Evolutionary conservation across 352 stramenopile genomes (phyloP), one percentile per base, ranked within the genome.

Genomic region (Phytophthora multivora): DNA sequence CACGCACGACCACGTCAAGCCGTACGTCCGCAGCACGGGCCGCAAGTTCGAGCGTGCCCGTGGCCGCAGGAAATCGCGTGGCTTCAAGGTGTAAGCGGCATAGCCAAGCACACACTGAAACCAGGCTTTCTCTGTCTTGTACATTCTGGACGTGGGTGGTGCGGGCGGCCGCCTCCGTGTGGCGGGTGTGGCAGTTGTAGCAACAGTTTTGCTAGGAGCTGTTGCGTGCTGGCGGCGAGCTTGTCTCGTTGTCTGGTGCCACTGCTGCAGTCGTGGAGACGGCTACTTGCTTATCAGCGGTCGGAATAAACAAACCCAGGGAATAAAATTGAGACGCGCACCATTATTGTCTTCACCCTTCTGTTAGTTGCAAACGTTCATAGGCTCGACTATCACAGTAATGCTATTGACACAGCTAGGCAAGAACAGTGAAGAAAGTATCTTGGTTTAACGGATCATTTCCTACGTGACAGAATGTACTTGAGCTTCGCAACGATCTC

Each of bases 31-130:
- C 78, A 97, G 86, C 69, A 99, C 98, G 77, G 98, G 98, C 76
- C 92, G 97, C 86, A 99, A 99, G 88, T 99, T 99, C 88, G 98
- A 99, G 86, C 96, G 89, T 63, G 98, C 98, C 67, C 97, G 98
- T 98, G 97, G 97, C 93, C 97, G 97, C 83, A 97, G 98, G 96
- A 95, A 95, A 75, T 98, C 91, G 76, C 91, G 94, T 91, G 97
- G 98, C 75, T 99, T 99, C 96, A 99, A 99, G 96, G 95, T 99
- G 66, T 99, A 99, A 98, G 77, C 70, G 51, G 61, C 42, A 21
- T 72, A 65, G 65, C 55, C 40, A 45, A 51, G 16, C 48, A 53
- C 55, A 72, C 56, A 50, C 58, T 72, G 69, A 74, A 50, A 71
- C 65, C 65, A 72, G 59, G 60, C 51, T 50, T 77, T 77, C 64